phyloP scores from a whole-genome alignment of 345 rosid species.

The Sisymbrium irio region DNA sequence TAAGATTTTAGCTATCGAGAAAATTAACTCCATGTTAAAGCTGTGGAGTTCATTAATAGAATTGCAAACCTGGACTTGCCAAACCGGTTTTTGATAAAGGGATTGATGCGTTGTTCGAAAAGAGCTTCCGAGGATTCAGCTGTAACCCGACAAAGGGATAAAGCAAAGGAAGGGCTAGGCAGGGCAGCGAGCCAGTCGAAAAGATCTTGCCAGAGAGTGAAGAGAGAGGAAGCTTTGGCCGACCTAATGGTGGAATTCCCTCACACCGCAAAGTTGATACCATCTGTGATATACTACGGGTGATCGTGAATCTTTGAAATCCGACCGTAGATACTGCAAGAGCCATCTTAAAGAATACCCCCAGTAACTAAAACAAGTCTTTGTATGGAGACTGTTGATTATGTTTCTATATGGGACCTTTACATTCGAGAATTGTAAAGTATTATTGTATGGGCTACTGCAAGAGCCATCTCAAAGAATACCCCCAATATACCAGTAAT shows the following conservation, averaged over 20 bases:
- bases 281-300: not conserved
- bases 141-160: not conserved
- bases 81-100: not conserved
- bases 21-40: too few species aligned
- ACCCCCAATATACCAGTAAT: too few species aligned
- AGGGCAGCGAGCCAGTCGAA: not conserved
- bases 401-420: not conserved
- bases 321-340: not conserved
- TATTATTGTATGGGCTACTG: not conserved
- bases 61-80: not conserved
- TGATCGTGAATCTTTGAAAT: not conserved
- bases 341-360: not conserved
- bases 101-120: not conserved
- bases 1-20: too few species aligned
- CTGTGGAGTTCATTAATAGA: too few species aligned
- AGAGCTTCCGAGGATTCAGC: not conserved
- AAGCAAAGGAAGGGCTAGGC: not conserved
- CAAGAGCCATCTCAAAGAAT: too few species aligned
- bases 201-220: not conserved
- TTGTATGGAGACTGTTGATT: not conserved
- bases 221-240: too few species aligned
- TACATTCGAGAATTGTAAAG: not conserved
- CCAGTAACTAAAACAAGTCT: not conserved
- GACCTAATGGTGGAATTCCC: not conserved
- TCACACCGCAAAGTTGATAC: not conserved